Conservation (phyloP, 768 basidiomycete genomes). For the Rubroboletus satanas region DNA sequence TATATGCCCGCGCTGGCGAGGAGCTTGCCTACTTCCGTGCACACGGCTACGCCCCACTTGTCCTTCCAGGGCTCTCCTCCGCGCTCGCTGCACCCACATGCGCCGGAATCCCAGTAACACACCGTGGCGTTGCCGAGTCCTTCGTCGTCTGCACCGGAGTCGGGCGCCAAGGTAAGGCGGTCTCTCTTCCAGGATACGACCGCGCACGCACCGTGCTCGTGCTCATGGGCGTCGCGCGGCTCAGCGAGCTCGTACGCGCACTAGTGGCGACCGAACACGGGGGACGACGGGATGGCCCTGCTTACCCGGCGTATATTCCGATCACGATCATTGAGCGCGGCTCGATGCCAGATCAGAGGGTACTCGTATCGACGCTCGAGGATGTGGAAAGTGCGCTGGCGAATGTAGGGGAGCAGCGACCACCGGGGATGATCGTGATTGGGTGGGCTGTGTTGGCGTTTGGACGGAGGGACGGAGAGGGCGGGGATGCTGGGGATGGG, state of each 20-base stretch:
- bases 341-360: conserved; percentile 90
- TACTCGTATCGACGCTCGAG: conserved; percentile 71
- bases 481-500: conserved; percentile 56
- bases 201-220: conserved; percentile 76
- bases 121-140: conserved; percentile 89
- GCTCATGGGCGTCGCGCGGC: conserved; percentile 93
- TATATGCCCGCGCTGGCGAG: conserved; percentile 93
- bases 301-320: conserved; percentile 74
- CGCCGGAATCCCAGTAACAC: conserved; percentile 90
- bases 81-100: conserved; percentile 88
- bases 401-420: conserved; percentile 77
- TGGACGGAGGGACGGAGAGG: conserved; percentile 27
- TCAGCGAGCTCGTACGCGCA: conserved; percentile 65
- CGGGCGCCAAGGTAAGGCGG: conserved; percentile 77
- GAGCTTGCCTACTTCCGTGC: conserved; percentile 90
- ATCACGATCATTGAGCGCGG: conserved; percentile 94
- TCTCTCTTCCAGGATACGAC: conserved; percentile 84
- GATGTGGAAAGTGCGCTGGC: conserved; percentile 70
- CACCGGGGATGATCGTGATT: conserved; percentile 94
- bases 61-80: conserved; percentile 88
- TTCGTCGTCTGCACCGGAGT: conserved; percentile 93
- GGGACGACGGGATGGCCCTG: conserved; percentile 47
- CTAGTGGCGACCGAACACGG: conserved; percentile 36
- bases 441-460: conserved; percentile 88
- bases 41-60: conserved; percentile 76